These are phyloP conservation scores for Pyrus communis DNA, from an alignment of 306 rosid species.

Conservation along the genomic window DNA sequence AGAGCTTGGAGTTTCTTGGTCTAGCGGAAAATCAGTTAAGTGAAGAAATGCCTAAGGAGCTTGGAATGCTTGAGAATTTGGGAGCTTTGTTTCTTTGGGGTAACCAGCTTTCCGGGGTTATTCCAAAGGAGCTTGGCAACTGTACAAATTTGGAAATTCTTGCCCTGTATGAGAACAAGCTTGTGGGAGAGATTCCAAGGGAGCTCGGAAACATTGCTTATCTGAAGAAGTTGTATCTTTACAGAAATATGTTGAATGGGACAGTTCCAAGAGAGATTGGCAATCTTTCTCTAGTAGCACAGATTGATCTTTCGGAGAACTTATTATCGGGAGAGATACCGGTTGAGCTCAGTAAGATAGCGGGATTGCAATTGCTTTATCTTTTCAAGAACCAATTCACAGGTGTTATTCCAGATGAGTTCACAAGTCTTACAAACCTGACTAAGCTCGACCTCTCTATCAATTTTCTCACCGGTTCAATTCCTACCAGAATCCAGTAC, in stretches of 20 bases:
- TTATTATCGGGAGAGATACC: conserved; percentile 54
- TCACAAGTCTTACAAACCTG: conserved; percentile 47
- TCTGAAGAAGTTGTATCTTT: conserved; percentile 43
- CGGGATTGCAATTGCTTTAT: conserved; percentile 46
- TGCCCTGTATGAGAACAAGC: conserved; percentile 60
- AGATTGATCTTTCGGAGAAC: conserved; percentile 76
- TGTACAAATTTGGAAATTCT: conserved; percentile 42
- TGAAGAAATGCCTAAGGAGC: conserved; percentile 62
- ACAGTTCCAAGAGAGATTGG: conserved; percentile 73
- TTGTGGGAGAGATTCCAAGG: conserved; percentile 51
- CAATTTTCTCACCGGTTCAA: conserved; percentile 55
- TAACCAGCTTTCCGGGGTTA: conserved; percentile 50
- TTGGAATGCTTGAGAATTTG: conserved; percentile 58
- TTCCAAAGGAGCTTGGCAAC: conserved; percentile 74
- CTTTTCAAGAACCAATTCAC: conserved; percentile 67
- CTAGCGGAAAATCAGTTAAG: conserved; percentile 65
- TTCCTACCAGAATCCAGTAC: conserved; percentile 59
- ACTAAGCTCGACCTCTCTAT: conserved; percentile 71
- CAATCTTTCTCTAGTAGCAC: conserved; percentile 51
- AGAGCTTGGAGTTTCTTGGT: conserved; percentile 49
- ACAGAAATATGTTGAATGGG: conserved; percentile 68
- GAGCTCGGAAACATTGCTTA: conserved; percentile 58
- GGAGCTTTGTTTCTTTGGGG: conserved; percentile 36
- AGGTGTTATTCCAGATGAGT: conserved; percentile 60
- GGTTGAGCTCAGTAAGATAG: conserved; percentile 51